phyloP scores from a whole-genome alignment of 306 rosid genomes.

The Fragaria nilgerrensis region DNA sequence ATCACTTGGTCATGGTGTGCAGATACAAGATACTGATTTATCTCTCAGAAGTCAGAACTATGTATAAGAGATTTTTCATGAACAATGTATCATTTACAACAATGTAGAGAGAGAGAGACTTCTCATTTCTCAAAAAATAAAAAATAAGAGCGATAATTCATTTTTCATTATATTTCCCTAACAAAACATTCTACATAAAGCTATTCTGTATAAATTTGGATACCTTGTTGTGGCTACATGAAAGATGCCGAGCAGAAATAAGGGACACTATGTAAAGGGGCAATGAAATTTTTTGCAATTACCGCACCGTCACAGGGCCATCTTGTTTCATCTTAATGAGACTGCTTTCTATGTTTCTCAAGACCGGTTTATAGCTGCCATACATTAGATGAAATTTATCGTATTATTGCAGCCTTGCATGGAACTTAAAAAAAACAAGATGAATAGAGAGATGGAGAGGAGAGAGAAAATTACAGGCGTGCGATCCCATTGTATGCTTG shows the following conservation, averaged over 20 bases:
- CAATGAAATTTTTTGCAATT: conserved; percentile 19
- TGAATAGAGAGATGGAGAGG: not conserved
- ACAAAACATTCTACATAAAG: conserved; percentile 5
- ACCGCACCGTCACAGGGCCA: conserved; percentile 43
- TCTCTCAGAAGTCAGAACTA: not conserved
- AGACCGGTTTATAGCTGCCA: conserved; percentile 81
- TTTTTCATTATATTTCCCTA: not conserved
- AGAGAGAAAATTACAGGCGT: conserved; percentile 53
- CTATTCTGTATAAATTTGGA: not conserved
- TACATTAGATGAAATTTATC: conserved; percentile 18
- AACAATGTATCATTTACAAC: not conserved
- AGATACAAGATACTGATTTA: not conserved
- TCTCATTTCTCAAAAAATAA: not conserved
- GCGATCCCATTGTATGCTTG: conserved; percentile 77
- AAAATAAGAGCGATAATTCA: not conserved
- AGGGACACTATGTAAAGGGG: not conserved
- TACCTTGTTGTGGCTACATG: not conserved
- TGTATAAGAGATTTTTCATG: not conserved
- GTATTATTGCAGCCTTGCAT: not conserved
- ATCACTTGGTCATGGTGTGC: not conserved
- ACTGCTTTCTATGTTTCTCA: conserved; percentile 74
- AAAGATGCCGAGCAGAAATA: not conserved
- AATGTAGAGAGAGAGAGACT: not conserved
- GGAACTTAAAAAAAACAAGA: not conserved
- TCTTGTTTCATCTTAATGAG: conserved; percentile 87